phyloP scores from a whole-genome alignment of 768 basidiomycete species.

The Suillus alpinus region DNA sequence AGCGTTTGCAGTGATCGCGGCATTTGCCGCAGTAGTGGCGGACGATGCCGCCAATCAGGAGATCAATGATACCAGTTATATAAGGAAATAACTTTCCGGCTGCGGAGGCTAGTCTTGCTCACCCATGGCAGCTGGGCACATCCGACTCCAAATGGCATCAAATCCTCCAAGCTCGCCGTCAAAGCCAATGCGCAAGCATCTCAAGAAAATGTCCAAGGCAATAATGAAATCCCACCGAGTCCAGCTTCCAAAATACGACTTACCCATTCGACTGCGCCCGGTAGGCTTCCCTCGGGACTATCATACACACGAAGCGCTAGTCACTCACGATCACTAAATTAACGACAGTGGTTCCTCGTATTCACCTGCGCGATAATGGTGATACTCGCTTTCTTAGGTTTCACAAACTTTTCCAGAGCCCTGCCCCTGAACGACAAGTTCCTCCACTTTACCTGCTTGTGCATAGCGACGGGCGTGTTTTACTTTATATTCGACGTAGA shows the following conservation, averaged over 20 bases:
- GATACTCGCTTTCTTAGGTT: slow-evolving; percentile 69
- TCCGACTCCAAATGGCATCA: slow-evolving; percentile 2
- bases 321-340: slow-evolving; percentile 6
- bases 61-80: background rate
- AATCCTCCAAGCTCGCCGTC: slow-evolving; percentile 10
- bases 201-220: slow-evolving; percentile 47
- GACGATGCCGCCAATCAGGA: too few species aligned
- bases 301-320: background rate
- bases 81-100: slow-evolving; percentile 5
- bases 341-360: slow-evolving; percentile 72
- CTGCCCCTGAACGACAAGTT: slow-evolving; percentile 79
- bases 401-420: slow-evolving; percentile 64
- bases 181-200: slow-evolving; percentile 31
- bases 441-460: slow-evolving; percentile 76
- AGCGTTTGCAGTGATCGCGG: too few species aligned
- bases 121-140: slow-evolving; percentile 10
- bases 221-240: slow-evolving; percentile 73
- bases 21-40: too few species aligned
- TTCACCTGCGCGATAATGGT: slow-evolving; percentile 70
- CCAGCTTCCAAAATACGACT: slow-evolving; percentile 60
- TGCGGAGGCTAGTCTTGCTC: background rate
- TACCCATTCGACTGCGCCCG: slow-evolving; percentile 71
- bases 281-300: slow-evolving; percentile 34
- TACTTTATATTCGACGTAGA: slow-evolving; percentile 89
- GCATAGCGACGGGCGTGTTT: slow-evolving; percentile 72